Evolutionary conservation across 768 basidiomycete species (phyloP), one percentile per base, ranked within the genome.

Genomic region (Hemileccinum rubropunctum): DNA sequence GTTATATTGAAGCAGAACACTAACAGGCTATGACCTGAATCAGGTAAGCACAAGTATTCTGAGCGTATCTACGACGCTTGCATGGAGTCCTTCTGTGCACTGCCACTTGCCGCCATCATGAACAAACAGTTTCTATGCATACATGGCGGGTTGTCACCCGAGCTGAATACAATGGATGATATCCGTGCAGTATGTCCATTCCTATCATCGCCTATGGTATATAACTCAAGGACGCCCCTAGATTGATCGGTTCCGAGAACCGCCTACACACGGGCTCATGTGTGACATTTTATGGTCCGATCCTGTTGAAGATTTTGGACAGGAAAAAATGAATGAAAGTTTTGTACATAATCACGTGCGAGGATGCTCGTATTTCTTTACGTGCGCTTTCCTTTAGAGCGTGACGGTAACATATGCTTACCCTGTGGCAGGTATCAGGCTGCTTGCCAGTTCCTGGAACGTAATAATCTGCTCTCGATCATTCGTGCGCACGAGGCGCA

Each of bases 61-160:
- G 95, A 98, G 59, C 83, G 84, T 21, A 81, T 99, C 53, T 99
- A 99, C 67, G 93, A 99, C 53, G 93, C 92, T 23, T 94, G 91
- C 78, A 95, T 98, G 93, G 91, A 97, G 26, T 91, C 91, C 0
- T 98, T 99, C 76, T 98, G 95, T 65, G 79, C 89, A 0, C 80
- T 99, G 1, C 97, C 97, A 2, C 80, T 99, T 9, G 95, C 95
- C 1, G 97, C 97, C 28, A 70, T 99, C 63, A 98, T 98, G 95
- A 99, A 99, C 76, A 98, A 98, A 66, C 97, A 98, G 70, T 99
- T 99, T 71, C 75, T 98, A 43, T 99, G 95, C 70, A 97, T 98
- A 53, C 97, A 99, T 53, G 97, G 97, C 27, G 97, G 97, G 15
- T 77, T 99, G 13, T 95, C 91, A 0, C 97, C 97, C 0, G 97